phyloP scores from a whole-genome alignment of 1,139 yeast species.

The Martiniozyma asiatica region DNA sequence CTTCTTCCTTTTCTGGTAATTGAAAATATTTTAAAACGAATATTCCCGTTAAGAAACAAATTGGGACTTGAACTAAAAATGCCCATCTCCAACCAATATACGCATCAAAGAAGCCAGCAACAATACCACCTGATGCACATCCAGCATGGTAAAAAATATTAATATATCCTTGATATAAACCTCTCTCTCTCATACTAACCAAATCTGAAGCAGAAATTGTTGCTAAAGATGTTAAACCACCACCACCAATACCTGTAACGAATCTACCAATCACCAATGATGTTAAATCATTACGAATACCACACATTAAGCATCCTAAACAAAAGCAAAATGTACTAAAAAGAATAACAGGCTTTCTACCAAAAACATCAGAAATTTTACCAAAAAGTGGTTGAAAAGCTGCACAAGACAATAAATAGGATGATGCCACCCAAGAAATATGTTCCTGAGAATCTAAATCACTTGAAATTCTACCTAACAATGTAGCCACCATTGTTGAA shows the following conservation, averaged over 20 bases:
- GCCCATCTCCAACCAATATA: constrained; percentile 41
- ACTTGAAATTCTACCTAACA: constrained; percentile 26
- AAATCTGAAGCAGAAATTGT: constrained; percentile 43
- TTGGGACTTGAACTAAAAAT: constrained; percentile 38
- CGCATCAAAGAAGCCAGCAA: constrained; percentile 39
- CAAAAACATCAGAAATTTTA: constrained; percentile 56
- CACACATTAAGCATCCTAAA: constrained; percentile 52
- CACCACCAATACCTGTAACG: constrained; percentile 47
- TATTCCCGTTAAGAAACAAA: constrained; percentile 29
- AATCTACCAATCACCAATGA: constrained; percentile 45
- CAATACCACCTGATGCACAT: constrained; percentile 42
- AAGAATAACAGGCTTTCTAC: constrained; percentile 32
- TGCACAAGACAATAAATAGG: constrained; percentile 39
- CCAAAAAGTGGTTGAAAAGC: constrained; percentile 64
- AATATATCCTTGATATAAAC: constrained; percentile 40
- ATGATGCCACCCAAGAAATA: constrained; percentile 29
- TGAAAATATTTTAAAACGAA: constrained; percentile 28
- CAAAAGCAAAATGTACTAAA: constrained; percentile 44
- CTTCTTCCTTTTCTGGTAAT: constrained; percentile 26
- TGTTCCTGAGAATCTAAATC: constrained; percentile 22
- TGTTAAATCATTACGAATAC: constrained; percentile 43
- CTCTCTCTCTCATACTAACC: constrained; percentile 40
- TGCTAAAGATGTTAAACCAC: constrained; percentile 39
- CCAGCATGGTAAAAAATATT: constrained; percentile 40
- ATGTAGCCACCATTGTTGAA: constrained; percentile 54